These are phyloP conservation scores for Hevea brasiliensis DNA, from an alignment of 345 rosid species.

Conservation along the genomic window DNA sequence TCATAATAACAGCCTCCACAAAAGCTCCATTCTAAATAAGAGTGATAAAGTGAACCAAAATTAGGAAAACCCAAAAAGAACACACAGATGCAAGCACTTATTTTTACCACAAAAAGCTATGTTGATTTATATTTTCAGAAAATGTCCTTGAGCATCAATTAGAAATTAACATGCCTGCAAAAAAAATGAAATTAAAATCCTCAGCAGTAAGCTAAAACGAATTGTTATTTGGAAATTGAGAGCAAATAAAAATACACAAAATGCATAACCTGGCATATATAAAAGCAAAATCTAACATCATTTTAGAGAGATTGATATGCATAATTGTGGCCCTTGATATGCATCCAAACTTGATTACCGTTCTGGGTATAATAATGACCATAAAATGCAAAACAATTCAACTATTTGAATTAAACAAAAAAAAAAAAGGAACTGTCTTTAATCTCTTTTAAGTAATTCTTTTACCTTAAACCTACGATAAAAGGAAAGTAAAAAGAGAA, in stretches of 20 bases:
- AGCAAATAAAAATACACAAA: background rate
- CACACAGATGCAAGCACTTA: background rate
- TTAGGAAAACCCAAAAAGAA: slow-evolving; percentile 4
- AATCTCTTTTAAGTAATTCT: background rate
- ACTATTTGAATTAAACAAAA: background rate
- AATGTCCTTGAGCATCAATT: background rate
- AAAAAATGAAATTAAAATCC: background rate
- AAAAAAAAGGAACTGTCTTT: background rate
- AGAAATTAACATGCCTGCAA: background rate
- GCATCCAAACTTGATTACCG: background rate
- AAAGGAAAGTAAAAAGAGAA: background rate
- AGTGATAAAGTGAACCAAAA: background rate
- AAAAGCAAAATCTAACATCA: background rate
- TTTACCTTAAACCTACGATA: background rate
- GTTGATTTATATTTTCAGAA: background rate
- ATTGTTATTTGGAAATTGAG: background rate
- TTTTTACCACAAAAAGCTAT: background rate
- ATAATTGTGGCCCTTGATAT: background rate
- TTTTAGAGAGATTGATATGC: background rate
- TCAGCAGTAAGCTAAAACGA: background rate
- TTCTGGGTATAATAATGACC: background rate
- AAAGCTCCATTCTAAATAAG: slow-evolving; percentile 67
- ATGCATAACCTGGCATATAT: background rate
- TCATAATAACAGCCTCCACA: slow-evolving; percentile 95
- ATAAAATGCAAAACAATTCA: background rate